Conservation (phyloP, 176 grass and related monocot genomes). For the Pharus latifolius region DNA sequence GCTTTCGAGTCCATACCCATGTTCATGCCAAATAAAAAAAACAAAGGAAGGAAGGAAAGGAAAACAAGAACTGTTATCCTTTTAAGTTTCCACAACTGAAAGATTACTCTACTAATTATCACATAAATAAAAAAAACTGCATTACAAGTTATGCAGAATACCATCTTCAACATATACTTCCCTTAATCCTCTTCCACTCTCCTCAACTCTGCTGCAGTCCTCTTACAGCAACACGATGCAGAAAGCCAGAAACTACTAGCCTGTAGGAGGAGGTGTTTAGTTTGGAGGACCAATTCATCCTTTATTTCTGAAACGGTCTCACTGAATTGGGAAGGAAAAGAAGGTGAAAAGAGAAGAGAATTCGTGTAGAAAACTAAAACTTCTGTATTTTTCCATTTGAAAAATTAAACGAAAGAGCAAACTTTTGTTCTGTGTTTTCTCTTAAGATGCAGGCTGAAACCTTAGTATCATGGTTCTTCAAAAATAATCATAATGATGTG, state of each 20-base stretch:
- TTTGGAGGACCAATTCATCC: background rate
- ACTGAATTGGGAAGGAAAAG: background rate
- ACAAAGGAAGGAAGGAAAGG: too few species aligned
- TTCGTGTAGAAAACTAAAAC: constrained; percentile 1
- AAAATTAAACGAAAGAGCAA: background rate
- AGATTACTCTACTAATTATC: background rate
- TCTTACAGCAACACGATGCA: background rate
- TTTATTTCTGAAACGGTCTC: background rate
- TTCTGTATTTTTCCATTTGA: background rate
- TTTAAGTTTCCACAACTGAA: too few species aligned
- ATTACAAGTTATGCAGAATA: background rate
- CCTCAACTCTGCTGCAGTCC: background rate
- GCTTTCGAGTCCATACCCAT: too few species aligned
- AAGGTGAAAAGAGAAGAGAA: background rate
- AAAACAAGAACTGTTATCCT: too few species aligned
- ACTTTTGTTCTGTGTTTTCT: background rate
- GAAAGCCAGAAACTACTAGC: background rate
- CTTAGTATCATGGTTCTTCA: background rate
- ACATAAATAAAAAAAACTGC: background rate
- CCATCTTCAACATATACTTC: background rate
- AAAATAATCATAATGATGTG: background rate
- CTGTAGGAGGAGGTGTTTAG: background rate
- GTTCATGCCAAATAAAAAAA: too few species aligned
- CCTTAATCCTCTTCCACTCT: background rate
- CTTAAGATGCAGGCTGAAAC: background rate